A percentile compares a stretch with the other conserved stretches of the same genome.
phyloP scores from a whole-genome alignment of 176 grass and related monocot species.

The Pontederia paniculata region DNA sequence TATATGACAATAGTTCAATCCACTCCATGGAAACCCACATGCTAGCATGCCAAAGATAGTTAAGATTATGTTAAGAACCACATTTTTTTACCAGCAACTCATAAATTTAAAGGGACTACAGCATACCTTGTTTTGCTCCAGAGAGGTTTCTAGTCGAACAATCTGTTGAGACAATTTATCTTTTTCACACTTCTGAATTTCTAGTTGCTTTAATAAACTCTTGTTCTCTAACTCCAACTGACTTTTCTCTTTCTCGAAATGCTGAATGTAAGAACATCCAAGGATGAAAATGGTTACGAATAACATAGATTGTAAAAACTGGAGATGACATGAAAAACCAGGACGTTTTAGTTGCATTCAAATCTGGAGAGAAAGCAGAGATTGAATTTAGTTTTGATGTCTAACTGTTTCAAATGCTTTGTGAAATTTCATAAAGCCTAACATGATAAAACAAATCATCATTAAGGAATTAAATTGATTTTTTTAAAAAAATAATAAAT shows the following conservation, averaged over 20 bases:
- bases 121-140: constrained; percentile 66
- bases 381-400: no score
- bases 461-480: neutral
- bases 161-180: constrained; percentile 47
- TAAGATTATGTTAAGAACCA: neutral
- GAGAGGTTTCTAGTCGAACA: constrained; percentile 37
- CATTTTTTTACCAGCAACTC: neutral
- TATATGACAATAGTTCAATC: no score
- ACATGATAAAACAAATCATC: neutral
- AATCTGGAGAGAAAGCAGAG: no score
- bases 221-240: constrained; percentile 40
- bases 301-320: neutral
- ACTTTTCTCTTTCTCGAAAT: constrained; percentile 59
- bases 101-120: constrained; percentile 9
- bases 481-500: neutral
- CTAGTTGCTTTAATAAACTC: constrained; percentile 39
- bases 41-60: no score
- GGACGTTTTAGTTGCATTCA: neutral
- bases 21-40: no score
- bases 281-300: neutral
- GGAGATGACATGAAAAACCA: neutral
- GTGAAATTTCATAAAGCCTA: no score
- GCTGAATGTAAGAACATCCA: constrained; percentile 30
- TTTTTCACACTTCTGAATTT: constrained; percentile 39
- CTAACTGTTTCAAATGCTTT: no score